Evolutionary conservation across 1,284 basidiomycete species (phyloP).

Genomic region (Cerioporus squamosus): DNA sequence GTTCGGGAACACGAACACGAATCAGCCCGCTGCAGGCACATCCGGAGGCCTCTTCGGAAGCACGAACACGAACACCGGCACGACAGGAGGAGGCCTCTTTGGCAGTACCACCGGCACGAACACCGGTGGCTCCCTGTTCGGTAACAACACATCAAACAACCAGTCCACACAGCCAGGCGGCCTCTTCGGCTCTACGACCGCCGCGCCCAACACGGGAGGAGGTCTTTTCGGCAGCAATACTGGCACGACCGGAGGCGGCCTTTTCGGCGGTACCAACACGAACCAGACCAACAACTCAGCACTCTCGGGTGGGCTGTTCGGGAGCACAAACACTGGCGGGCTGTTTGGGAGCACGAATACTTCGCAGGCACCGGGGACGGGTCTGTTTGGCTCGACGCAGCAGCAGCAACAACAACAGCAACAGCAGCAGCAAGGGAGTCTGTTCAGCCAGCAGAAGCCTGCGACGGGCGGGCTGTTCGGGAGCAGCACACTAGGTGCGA

Average conservation of each 20-base stretch:
- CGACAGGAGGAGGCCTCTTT: conserved; percentile 30
- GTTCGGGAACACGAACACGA: conserved; percentile 32
- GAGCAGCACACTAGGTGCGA: conserved; percentile 26
- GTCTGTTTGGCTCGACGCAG: conserved; percentile 24
- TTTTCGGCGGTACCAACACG: conserved; percentile 18
- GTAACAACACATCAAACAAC: conserved; percentile 4
- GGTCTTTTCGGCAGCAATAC: conserved; percentile 22
- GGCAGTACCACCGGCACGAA: conserved; percentile 22
- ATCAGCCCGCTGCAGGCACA: not conserved
- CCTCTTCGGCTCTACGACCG: conserved; percentile 39
- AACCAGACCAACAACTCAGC: conserved; percentile 6
- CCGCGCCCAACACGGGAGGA: conserved; percentile 15
- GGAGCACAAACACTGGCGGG: conserved; percentile 4
- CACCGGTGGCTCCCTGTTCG: not conserved
- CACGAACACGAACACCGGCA: not conserved
- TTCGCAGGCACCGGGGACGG: not conserved
- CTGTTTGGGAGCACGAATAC: too few relatives aligned
- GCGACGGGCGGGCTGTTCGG: conserved; percentile 23
- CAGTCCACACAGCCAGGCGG: conserved; percentile 21
- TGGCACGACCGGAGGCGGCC: conserved; percentile 16
- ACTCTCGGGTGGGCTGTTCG: conserved; percentile 15
- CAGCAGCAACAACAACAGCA: conserved; percentile 8
- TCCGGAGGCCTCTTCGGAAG: not conserved
- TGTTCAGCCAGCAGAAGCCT: conserved; percentile 25
- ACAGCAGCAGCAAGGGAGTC: not conserved